Conservation (phyloP, 768 basidiomycete genomes). For the Boletus insuetus region DNA sequence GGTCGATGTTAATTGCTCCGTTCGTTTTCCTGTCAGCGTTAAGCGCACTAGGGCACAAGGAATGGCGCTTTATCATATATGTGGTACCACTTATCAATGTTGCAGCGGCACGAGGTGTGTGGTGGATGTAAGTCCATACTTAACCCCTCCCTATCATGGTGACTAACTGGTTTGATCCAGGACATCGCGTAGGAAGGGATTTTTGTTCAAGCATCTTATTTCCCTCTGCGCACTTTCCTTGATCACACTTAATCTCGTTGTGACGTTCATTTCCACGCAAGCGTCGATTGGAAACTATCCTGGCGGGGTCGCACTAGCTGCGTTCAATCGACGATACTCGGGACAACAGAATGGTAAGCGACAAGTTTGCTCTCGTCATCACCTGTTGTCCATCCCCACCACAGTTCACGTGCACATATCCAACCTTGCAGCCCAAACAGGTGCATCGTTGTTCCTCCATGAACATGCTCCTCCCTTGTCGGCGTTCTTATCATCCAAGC, state of each 20-base stretch:
- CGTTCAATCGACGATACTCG: constrained; percentile 55
- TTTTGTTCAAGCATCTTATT: constrained; percentile 42
- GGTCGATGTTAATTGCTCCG: constrained; percentile 50
- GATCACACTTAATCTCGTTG: constrained; percentile 50
- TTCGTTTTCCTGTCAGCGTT: constrained; percentile 57
- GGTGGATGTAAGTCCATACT: constrained; percentile 54
- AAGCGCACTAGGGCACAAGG: constrained; percentile 86
- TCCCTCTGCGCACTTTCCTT: constrained; percentile 46
- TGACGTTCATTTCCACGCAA: constrained; percentile 50
- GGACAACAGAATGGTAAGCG: constrained; percentile 31
- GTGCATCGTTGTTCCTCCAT: constrained; percentile 85
- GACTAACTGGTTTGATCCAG: constrained; percentile 30
- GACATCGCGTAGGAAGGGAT: constrained; percentile 47
- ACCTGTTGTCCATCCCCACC: background rate
- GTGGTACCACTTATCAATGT: constrained; percentile 79
- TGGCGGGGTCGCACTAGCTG: constrained; percentile 69
- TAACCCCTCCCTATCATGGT: background rate
- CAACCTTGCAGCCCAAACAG: constrained; percentile 85
- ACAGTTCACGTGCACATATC: constrained; percentile 73
- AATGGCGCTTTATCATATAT: constrained; percentile 96
- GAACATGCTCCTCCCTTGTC: constrained; percentile 53
- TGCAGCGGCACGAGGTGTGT: constrained; percentile 65
- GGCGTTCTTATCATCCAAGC: constrained; percentile 9
- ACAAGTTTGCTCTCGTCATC: background rate
- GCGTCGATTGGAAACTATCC: constrained; percentile 84